Conservation (phyloP, 257 asterid species). For the Solanum pennellii region DNA sequence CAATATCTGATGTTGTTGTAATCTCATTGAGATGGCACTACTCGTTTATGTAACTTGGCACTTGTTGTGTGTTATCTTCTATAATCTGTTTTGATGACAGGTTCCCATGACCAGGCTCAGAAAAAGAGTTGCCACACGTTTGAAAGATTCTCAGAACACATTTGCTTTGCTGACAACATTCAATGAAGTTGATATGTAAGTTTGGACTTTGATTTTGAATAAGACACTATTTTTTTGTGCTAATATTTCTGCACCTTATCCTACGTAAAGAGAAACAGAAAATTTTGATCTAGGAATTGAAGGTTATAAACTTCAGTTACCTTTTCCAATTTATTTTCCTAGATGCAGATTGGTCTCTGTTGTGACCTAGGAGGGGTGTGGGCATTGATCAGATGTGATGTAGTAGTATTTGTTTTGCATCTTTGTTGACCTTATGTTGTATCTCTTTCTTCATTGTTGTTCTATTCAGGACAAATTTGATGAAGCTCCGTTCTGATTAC, state of each 20-base stretch:
- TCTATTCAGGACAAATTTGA: conserved; percentile 79
- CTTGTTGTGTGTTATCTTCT: not conserved
- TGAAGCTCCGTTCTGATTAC: conserved; percentile 96
- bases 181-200: conserved; percentile 98
- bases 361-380: not conserved
- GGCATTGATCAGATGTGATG: not conserved
- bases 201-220: not conserved
- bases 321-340: not conserved
- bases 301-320: not conserved
- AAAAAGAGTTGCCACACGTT: conserved; percentile 82
- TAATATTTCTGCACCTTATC: not conserved
- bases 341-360: not conserved
- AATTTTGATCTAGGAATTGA: not conserved
- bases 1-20: not conserved
- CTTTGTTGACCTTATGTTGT: not conserved
- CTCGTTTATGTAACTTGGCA: not conserved
- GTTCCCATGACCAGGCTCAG: conserved; percentile 99
- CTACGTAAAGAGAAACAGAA: not conserved
- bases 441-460: not conserved
- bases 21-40: not conserved
- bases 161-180: conserved; percentile 93
- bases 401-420: not conserved
- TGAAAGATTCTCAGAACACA: conserved; percentile 98
- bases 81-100: conserved; percentile 21
- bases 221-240: not conserved